Evolutionary conservation across 306 rosid genomes (phyloP), one percentile per base, ranked within the genome.

Genomic region (Fragaria nilgerrensis): DNA sequence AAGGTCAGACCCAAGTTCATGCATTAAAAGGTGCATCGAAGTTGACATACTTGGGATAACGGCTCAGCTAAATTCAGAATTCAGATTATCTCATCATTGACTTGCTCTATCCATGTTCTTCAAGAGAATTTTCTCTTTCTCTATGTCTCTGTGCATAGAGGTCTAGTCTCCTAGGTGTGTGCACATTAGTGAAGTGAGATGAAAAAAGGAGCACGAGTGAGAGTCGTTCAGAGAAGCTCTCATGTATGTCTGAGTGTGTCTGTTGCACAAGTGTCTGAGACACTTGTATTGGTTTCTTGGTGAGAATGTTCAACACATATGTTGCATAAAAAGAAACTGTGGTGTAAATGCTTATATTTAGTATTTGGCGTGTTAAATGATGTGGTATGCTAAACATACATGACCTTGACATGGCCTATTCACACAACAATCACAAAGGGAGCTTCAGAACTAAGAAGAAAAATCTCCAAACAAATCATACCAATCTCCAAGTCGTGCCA

Each of bases 401-500:
- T 17, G 34, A 59, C 34, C 65, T 59, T 59, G 34, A 9, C 65
- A 59, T 11, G 65, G 36, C 34, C 65, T 11, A 59, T 22, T 4
- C 7, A 23, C 17, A 59, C 17, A 23, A 25, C 65, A 58, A 11
- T 58, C 16, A 58, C 16, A 58, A 32, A 23, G 36, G 65, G 65
- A 25, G 65, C 25, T 12, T 27, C 68, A 62, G 67, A 79, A 72
- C 9, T 55, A 11, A 47, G 3, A 11, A 25, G 0, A 41, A 78
- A 43, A 32, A 6, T 48, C 44, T 68, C 59, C 32, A 19, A 56
- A 43, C 17, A 37, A 61, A 41, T 13, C 32, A 25, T 82, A 95
- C 99, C 97, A 43, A 95, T 95, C 89, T 95, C 99, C 48, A 95
- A 79, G 78, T 95, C 99, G 62, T 95, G 99, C 99, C 99, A 95